Evolutionary conservation across 805 yeast genomes (phyloP).

Genomic region (Diddensiella santjacobensis): DNA sequence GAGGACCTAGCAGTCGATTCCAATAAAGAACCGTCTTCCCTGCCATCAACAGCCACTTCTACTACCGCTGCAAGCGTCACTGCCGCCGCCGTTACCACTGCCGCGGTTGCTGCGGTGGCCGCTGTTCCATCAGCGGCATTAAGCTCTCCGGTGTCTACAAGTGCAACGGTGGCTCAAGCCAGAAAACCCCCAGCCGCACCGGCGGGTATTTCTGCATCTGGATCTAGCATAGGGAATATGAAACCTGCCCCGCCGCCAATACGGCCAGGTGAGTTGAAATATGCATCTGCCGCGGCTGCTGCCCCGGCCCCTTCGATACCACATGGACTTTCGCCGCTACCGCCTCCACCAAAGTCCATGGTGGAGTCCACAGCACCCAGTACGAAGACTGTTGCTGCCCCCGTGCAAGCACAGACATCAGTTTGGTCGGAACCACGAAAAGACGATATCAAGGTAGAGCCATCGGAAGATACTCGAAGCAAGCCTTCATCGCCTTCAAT

Average conservation of each 20-base stretch:
- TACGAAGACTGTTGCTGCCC: neutral
- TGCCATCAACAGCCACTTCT: conserved; percentile 11
- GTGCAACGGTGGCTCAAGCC: neutral
- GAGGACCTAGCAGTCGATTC: conserved; percentile 37
- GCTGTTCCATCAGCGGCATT: no score
- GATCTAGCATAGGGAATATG: conserved; percentile 23
- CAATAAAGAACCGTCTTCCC: conserved; percentile 25
- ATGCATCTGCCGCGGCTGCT: conserved; percentile 52
- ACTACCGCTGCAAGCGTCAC: conserved; percentile 23
- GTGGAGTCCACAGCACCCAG: neutral
- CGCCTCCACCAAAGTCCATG: conserved; percentile 20
- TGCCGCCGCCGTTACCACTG: conserved; percentile 48
- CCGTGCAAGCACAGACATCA: neutral
- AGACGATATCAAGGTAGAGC: neutral
- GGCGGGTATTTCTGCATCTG: conserved; percentile 16
- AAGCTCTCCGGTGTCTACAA: conserved; percentile 3
- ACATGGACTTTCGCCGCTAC: conserved; percentile 21
- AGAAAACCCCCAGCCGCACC: conserved; percentile 19
- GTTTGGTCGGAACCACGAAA: conserved; percentile 13
- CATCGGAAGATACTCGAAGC: neutral
- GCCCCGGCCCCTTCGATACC: conserved; percentile 24
- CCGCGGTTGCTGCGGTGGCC: conserved; percentile 48
- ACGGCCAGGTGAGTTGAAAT: conserved; percentile 49
- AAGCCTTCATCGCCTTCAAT: conserved; percentile 17
- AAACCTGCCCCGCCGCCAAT: conserved; percentile 57